Conservation (phyloP, 2,329 filamentous ascomycete species). For the Colletotrichum sublineola region DNA sequence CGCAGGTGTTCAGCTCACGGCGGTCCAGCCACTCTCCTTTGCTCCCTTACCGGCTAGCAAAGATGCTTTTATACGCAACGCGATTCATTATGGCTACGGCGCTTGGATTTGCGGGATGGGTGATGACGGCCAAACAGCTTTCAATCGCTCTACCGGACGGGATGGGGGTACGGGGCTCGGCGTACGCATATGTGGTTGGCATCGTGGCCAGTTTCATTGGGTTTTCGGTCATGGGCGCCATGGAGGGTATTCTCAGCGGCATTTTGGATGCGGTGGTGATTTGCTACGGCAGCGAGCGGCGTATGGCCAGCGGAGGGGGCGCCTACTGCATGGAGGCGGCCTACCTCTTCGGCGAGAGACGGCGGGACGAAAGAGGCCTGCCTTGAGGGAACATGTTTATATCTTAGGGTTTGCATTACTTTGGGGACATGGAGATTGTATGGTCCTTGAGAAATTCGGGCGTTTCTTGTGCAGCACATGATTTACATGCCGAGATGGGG, state of each 20-base stretch:
- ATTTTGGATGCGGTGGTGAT: slow-evolving; percentile 91
- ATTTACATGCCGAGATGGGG: slow-evolving; percentile 29
- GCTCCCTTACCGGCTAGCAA: slow-evolving; percentile 91
- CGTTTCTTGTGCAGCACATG: slow-evolving; percentile 5
- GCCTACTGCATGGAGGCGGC: slow-evolving; percentile 94
- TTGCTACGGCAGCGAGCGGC: slow-evolving; percentile 92
- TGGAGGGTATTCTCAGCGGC: slow-evolving; percentile 88
- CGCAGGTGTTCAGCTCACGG: slow-evolving; percentile 60
- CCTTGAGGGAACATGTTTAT: slow-evolving; percentile 31
- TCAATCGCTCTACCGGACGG: slow-evolving; percentile 69
- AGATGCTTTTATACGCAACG: slow-evolving; percentile 90
- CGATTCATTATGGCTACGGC: slow-evolving; percentile 91
- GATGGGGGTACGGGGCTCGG: slow-evolving; percentile 76
- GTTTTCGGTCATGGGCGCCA: slow-evolving; percentile 91
- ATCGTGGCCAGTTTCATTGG: slow-evolving; percentile 94
- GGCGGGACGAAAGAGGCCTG: slow-evolving; percentile 52
- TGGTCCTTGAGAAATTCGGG: slow-evolving; percentile 1
- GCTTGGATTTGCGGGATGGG: slow-evolving; percentile 96
- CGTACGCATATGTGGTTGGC: slow-evolving; percentile 95
- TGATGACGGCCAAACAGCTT: slow-evolving; percentile 87
- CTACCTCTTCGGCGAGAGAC: slow-evolving; percentile 82
- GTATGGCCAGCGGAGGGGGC: slow-evolving; percentile 74
- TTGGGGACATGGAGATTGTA: slow-evolving; percentile 13
- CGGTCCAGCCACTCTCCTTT: slow-evolving; percentile 58
- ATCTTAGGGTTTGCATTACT: slow-evolving; percentile 12